Evolutionary conservation across 169 alveolate genomes (phyloP).

Genomic region (Perkinsus chesapeaki): DNA sequence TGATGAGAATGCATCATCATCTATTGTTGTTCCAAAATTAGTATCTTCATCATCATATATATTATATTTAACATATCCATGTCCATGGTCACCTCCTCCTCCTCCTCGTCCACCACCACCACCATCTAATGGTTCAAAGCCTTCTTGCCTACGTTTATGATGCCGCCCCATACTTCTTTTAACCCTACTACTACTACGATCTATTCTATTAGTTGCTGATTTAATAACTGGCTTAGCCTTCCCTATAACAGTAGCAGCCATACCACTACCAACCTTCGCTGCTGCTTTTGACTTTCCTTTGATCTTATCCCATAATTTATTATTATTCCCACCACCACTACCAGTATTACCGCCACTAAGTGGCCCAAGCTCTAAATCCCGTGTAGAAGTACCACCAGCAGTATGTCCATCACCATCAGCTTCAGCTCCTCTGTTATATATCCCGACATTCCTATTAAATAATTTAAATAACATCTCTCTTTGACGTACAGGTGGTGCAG

Average conservation of each 20-base stretch:
- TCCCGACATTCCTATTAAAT: background rate
- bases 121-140: background rate
- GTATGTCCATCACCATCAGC: background rate
- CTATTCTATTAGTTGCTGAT: background rate
- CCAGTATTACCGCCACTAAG: background rate
- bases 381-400: too few species aligned
- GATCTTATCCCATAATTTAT: background rate
- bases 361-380: background rate
- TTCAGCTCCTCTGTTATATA: background rate
- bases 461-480: background rate
- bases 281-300: background rate
- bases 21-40: background rate
- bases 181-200: background rate
- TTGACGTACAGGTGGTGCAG: background rate
- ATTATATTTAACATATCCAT: background rate
- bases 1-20: background rate
- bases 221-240: background rate
- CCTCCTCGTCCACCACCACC: background rate
- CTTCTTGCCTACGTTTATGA: background rate
- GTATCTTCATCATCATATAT: background rate
- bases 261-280: background rate
- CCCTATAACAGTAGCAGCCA: background rate
- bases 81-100: too few species aligned
- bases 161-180: too few species aligned
- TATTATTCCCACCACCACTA: background rate